These are phyloP conservation scores for Cercospora sp. DNA, from an alignment of 2,329 filamentous ascomycete genomes.

Conservation along the genomic window DNA sequence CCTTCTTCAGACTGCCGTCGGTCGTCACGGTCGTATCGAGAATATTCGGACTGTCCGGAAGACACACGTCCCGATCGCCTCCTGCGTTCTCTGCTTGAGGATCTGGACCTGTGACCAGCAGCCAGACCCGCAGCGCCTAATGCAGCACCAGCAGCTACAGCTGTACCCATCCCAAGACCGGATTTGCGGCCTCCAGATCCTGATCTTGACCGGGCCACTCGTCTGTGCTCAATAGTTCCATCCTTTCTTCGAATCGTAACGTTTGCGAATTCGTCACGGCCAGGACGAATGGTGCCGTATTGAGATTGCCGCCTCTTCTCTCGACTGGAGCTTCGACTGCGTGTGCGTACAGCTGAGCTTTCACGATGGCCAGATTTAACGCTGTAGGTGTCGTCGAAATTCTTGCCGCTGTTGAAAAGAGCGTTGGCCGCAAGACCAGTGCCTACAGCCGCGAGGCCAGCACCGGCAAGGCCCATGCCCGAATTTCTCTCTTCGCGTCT, in stretches of 20 bases:
- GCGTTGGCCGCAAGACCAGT: constrained; percentile 49
- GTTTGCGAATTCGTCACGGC: constrained; percentile 22
- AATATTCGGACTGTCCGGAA: constrained; percentile 19
- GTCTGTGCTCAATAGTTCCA: constrained; percentile 33
- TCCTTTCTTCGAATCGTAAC: constrained; percentile 36
- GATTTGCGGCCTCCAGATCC: constrained; percentile 39
- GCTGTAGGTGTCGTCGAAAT: constrained; percentile 63
- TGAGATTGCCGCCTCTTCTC: constrained; percentile 36
- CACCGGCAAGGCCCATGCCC: constrained; percentile 53
- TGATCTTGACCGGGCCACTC: constrained; percentile 30
- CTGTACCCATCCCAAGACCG: constrained; percentile 20
- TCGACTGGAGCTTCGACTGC: constrained; percentile 37
- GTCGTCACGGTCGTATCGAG: constrained; percentile 17
- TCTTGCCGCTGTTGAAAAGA: constrained; percentile 52
- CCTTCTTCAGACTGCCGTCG: constrained; percentile 24
- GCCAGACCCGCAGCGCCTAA: constrained; percentile 29
- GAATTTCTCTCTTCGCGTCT: constrained; percentile 42
- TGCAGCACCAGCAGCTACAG: constrained; percentile 32
- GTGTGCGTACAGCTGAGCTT: constrained; percentile 37
- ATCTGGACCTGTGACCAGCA: constrained; percentile 21
- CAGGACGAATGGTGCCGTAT: constrained; percentile 29
- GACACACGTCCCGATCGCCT: constrained; percentile 10
- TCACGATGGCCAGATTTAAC: constrained; percentile 54
- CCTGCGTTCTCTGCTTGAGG: constrained; percentile 31
- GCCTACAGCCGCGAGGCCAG: constrained; percentile 54